Evolutionary conservation across 495 filamentous ascomycete genomes (phyloP).

Genomic region (Trichodelitschia bisporula): DNA sequence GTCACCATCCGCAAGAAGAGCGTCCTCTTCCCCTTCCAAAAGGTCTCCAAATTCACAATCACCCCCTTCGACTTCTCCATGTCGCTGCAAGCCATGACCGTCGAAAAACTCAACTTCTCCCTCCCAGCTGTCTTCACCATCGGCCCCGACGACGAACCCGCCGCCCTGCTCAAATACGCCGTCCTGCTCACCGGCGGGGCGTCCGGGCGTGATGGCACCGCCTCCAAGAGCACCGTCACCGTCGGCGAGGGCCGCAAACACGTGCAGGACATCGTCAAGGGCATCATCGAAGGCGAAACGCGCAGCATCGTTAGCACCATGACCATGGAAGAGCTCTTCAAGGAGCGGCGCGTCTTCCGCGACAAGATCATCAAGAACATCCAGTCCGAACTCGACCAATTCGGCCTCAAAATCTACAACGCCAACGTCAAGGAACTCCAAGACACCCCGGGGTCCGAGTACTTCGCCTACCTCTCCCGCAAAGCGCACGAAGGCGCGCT

Average conservation of each 20-base stretch:
- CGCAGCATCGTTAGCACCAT: slow-evolving; percentile 51
- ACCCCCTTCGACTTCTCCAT: slow-evolving; percentile 57
- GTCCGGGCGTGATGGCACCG: slow-evolving; percentile 14
- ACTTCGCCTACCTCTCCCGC: slow-evolving; percentile 51
- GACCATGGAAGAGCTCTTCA: slow-evolving; percentile 78
- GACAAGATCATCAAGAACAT: slow-evolving; percentile 52
- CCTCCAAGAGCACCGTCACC: slow-evolving; percentile 13
- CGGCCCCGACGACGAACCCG: slow-evolving; percentile 41
- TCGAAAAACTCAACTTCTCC: slow-evolving; percentile 56
- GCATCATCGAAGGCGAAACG: slow-evolving; percentile 72
- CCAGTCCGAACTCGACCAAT: slow-evolving; percentile 46
- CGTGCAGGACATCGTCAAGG: slow-evolving; percentile 66
- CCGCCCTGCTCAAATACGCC: slow-evolving; percentile 51
- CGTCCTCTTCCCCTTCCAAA: slow-evolving; percentile 13
- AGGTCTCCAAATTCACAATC: slow-evolving; percentile 28
- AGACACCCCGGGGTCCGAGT: slow-evolving; percentile 49
- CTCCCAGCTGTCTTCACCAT: slow-evolving; percentile 71
- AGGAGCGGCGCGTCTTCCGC: slow-evolving; percentile 59
- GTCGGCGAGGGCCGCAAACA: slow-evolving; percentile 24
- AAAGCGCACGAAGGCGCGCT: slow-evolving; percentile 67
- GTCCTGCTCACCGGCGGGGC: slow-evolving; percentile 40
- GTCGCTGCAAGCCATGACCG: slow-evolving; percentile 59
- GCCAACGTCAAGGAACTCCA: slow-evolving; percentile 66
- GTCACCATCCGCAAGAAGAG: slow-evolving; percentile 49
- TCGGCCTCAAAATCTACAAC: slow-evolving; percentile 51